Conservation (phyloP, 352 stramenopile genomes). For the Globisporangium megalacanthum region DNA sequence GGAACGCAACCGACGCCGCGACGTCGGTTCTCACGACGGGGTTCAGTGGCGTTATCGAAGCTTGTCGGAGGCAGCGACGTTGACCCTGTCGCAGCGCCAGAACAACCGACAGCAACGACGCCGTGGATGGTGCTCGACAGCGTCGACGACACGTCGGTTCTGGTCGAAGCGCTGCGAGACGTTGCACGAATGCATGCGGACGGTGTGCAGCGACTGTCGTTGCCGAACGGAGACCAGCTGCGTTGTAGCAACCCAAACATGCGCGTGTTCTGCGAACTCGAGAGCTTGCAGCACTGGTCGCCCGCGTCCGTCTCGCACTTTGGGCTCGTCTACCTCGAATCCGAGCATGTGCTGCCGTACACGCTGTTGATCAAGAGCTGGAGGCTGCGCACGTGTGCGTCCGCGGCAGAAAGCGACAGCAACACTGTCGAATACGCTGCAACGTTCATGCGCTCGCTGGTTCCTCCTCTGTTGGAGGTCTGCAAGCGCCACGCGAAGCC, state of each 20-base stretch:
- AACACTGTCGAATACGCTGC: slow-evolving; percentile 21
- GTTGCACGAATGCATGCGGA: slow-evolving; percentile 16
- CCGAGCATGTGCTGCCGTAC: slow-evolving; percentile 44
- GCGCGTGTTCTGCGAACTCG: slow-evolving; percentile 56
- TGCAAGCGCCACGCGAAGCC: slow-evolving; percentile 35
- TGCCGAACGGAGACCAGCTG: slow-evolving; percentile 64
- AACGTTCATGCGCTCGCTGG: slow-evolving; percentile 42
- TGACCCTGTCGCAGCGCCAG: background rate
- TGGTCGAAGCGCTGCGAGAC: slow-evolving; percentile 38
- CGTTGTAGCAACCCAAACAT: slow-evolving; percentile 26
- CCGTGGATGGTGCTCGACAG: slow-evolving; percentile 69
- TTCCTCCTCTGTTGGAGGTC: slow-evolving; percentile 44
- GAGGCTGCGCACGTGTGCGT: slow-evolving; percentile 21
- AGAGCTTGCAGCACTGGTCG: slow-evolving; percentile 45
- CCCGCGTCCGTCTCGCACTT: slow-evolving; percentile 41
- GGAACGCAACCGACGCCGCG: background rate
- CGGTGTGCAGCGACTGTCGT: slow-evolving; percentile 15
- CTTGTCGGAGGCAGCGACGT: background rate
- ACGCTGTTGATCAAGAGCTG: slow-evolving; percentile 68
- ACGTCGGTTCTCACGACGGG: slow-evolving; percentile 3
- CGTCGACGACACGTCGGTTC: slow-evolving; percentile 15
- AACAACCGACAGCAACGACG: background rate
- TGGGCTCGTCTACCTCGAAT: slow-evolving; percentile 51
- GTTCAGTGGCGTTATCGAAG: slow-evolving; percentile 6
- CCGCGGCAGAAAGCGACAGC: slow-evolving; percentile 1